Conservation (phyloP, 257 asterid species). For the Solanum lycopersicoides region DNA sequence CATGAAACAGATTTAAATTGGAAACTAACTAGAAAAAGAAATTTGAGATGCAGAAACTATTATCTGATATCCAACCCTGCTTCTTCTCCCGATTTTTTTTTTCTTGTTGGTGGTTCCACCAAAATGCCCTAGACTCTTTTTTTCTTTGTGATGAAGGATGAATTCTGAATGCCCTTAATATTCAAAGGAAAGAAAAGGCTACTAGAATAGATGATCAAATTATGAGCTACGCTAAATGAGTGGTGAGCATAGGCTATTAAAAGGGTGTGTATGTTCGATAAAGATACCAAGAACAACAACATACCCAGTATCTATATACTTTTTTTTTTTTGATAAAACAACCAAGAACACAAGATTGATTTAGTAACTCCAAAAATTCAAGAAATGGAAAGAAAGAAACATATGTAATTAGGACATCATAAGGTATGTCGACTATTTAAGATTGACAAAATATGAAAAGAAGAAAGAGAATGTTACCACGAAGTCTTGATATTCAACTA, state of each 20-base stretch:
- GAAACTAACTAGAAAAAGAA: neutral
- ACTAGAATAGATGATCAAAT: neutral
- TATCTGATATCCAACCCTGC: neutral
- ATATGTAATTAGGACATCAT: neutral
- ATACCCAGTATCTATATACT: neutral
- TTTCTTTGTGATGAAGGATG: neutral
- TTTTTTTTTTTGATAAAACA: neutral
- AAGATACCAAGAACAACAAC: neutral
- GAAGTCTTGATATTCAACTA: constrained; percentile 84
- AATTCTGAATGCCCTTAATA: neutral
- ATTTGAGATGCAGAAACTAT: neutral
- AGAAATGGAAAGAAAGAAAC: neutral
- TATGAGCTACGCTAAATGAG: neutral
- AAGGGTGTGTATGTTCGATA: neutral
- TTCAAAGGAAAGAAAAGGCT: neutral
- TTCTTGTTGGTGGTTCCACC: neutral
- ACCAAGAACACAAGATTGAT: neutral
- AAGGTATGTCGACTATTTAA: neutral
- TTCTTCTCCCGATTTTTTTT: neutral
- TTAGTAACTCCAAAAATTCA: neutral
- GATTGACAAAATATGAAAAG: neutral
- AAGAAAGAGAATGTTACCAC: constrained; percentile 41
- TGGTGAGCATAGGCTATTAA: neutral
- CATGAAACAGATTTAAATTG: neutral
- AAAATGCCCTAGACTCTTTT: neutral